phyloP scores from a whole-genome alignment of 257 asterid species.

The Gynochthodes officinalis region DNA sequence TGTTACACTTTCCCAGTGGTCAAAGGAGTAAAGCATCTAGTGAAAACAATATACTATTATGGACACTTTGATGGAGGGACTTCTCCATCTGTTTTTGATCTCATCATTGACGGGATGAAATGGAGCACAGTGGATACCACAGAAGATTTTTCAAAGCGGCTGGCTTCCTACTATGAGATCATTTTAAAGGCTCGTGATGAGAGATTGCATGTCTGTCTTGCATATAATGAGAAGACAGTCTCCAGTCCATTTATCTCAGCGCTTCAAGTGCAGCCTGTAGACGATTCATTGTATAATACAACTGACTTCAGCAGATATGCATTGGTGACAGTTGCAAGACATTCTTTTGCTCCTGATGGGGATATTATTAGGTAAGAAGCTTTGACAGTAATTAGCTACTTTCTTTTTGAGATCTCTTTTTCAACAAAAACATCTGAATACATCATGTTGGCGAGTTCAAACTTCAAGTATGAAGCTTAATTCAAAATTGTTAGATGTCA shows the following conservation, averaged over 20 bases:
- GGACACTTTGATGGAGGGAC: slow-evolving; percentile 86
- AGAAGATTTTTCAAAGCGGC: slow-evolving; percentile 56
- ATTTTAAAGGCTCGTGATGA: slow-evolving; percentile 52
- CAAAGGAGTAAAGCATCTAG: slow-evolving; percentile 51
- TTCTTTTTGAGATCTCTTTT: neutral
- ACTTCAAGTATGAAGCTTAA: no score
- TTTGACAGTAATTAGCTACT: neutral
- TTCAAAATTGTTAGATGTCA: no score
- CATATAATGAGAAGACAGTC: slow-evolving; percentile 54
- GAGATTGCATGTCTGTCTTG: slow-evolving; percentile 58
- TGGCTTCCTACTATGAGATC: slow-evolving; percentile 68
- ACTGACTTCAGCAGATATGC: slow-evolving; percentile 51
- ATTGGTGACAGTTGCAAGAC: slow-evolving; percentile 58
- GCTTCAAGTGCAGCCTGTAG: slow-evolving; percentile 53
- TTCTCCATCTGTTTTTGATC: slow-evolving; percentile 82
- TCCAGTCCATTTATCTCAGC: slow-evolving; percentile 79
- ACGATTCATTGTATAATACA: slow-evolving; percentile 57
- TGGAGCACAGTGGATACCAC: slow-evolving; percentile 78
- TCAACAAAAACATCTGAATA: neutral
- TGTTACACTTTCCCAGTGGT: slow-evolving; percentile 64
- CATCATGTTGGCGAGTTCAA: neutral
- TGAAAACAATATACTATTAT: slow-evolving; percentile 58
- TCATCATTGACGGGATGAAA: slow-evolving; percentile 75
- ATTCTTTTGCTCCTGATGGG: slow-evolving; percentile 50
- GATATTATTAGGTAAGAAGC: slow-evolving; percentile 48